phyloP scores from a whole-genome alignment of 108 stramenopile genomes.

The Aureococcus anophagefferens region DNA sequence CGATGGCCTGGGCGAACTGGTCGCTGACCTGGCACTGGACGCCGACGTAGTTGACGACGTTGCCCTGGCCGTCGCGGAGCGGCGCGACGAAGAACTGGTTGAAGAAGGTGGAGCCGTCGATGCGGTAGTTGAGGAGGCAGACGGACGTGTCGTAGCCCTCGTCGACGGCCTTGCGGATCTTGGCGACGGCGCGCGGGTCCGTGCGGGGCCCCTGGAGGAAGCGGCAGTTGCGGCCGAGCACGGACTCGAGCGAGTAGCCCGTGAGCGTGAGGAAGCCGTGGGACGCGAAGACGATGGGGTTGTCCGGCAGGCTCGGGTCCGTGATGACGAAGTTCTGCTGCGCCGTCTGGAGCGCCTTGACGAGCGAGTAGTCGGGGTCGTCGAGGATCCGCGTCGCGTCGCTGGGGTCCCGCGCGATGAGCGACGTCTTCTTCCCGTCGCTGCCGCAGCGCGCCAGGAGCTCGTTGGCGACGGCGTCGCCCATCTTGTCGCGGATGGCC shows the following conservation, averaged over 20 bases:
- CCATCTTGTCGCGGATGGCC: conserved; percentile 58
- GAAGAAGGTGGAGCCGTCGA: conserved; percentile 93
- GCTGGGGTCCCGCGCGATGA: conserved; percentile 51
- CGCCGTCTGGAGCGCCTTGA: conserved; percentile 88
- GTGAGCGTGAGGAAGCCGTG: conserved; percentile 83
- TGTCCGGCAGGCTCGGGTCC: conserved; percentile 86
- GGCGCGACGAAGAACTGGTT: conserved; percentile 95
- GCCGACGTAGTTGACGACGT: conserved; percentile 92
- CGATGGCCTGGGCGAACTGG: conserved; percentile 8
- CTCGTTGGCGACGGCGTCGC: conserved; percentile 49
- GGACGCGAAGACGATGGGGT: conserved; percentile 84
- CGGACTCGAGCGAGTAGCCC: conserved; percentile 79
- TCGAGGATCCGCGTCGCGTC: conserved; percentile 83
- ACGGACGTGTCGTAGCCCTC: conserved; percentile 77
- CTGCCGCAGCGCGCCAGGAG: conserved; percentile 16
- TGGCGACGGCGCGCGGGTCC: conserved; percentile 58
- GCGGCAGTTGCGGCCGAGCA: conserved; percentile 70
- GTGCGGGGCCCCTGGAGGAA: conserved; percentile 49
- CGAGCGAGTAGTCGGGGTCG: conserved; percentile 90
- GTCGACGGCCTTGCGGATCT: conserved; percentile 78
- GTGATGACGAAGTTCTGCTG: conserved; percentile 96
- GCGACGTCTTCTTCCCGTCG: conserved; percentile 35
- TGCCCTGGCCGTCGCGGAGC: conserved; percentile 71
- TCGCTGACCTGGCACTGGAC: conserved; percentile 76
- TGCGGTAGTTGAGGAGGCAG: conserved; percentile 87